These are phyloP conservation scores for Trichoderma sp. DNA, from an alignment of 2,329 filamentous ascomycete genomes.

Conservation along the genomic window DNA sequence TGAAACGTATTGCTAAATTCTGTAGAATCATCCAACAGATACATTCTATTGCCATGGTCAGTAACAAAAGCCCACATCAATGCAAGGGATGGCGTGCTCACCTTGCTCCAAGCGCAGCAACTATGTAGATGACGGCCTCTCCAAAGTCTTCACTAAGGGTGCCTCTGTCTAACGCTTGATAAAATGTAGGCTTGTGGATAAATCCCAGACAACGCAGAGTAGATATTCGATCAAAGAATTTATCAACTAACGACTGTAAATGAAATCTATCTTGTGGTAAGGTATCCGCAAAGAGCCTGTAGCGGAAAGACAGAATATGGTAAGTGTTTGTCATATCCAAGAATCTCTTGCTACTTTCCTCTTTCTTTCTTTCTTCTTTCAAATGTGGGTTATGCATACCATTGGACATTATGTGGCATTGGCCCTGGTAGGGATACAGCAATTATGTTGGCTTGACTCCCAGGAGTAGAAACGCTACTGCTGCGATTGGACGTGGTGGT, in stretches of 20 bases:
- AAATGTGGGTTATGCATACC: background rate
- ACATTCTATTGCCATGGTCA: background rate
- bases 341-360: background rate
- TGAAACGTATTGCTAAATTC: background rate
- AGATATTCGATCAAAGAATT: slow-evolving; percentile 13
- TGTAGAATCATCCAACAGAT: background rate
- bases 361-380: too few species aligned
- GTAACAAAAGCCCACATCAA: background rate
- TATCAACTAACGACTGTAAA: background rate
- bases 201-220: slow-evolving; percentile 1
- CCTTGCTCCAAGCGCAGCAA: slow-evolving; percentile 10
- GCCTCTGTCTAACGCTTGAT: slow-evolving; percentile 1
- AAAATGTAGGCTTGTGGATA: slow-evolving; percentile 4
- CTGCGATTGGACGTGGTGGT: background rate
- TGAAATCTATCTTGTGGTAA: background rate
- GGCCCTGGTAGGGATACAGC: background rate
- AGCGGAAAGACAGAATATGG: background rate
- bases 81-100: background rate
- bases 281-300: background rate
- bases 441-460: background rate
- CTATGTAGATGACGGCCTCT: slow-evolving; percentile 4
- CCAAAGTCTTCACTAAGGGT: slow-evolving; percentile 3
- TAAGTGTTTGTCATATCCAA: background rate
- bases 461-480: background rate
- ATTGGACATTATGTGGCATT: background rate